Conservation (phyloP, 2,329 filamentous ascomycete species). For the Penicillium sumatraense region DNA sequence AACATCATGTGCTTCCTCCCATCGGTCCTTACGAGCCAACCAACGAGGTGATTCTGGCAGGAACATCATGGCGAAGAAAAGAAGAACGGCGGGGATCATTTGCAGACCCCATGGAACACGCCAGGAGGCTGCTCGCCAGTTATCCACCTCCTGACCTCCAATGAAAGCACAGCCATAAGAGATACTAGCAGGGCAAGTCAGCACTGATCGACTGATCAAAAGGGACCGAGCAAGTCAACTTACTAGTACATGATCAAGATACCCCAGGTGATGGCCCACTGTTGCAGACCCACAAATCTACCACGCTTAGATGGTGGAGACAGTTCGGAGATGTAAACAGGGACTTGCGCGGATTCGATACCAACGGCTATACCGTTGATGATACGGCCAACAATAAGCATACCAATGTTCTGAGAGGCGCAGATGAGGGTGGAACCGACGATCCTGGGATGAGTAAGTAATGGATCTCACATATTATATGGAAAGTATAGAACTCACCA, state of each 20-base stretch:
- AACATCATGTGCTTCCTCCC: conserved; percentile 56
- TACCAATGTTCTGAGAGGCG: conserved; percentile 66
- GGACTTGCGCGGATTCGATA: conserved; percentile 72
- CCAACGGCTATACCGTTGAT: conserved; percentile 75
- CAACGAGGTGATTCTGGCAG: conserved; percentile 65
- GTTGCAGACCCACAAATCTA: conserved; percentile 70
- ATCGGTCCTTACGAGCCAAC: conserved; percentile 64
- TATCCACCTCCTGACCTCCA: conserved; percentile 52
- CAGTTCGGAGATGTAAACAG: conserved; percentile 71
- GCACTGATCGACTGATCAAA: neutral
- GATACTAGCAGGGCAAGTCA: conserved; percentile 39
- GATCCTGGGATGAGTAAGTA: conserved; percentile 32
- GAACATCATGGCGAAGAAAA: conserved; percentile 57
- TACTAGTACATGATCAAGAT: conserved; percentile 70
- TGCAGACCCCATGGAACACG: conserved; percentile 67
- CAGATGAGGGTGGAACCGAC: conserved; percentile 62
- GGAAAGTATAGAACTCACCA: conserved; percentile 39
- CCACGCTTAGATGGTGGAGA: conserved; percentile 60
- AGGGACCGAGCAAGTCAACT: conserved; percentile 1
- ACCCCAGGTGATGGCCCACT: conserved; percentile 74
- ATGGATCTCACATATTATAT: neutral
- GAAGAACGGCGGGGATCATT: conserved; percentile 61
- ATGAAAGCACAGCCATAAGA: conserved; percentile 49
- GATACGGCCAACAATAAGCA: conserved; percentile 72
- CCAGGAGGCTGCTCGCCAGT: conserved; percentile 63